A percentile compares a stretch with the other conserved stretches of the same genome.
Evolutionary conservation across 192 early-diverging fungal species (phyloP).

Genomic region (Rhizoclosmatium sp.): DNA sequence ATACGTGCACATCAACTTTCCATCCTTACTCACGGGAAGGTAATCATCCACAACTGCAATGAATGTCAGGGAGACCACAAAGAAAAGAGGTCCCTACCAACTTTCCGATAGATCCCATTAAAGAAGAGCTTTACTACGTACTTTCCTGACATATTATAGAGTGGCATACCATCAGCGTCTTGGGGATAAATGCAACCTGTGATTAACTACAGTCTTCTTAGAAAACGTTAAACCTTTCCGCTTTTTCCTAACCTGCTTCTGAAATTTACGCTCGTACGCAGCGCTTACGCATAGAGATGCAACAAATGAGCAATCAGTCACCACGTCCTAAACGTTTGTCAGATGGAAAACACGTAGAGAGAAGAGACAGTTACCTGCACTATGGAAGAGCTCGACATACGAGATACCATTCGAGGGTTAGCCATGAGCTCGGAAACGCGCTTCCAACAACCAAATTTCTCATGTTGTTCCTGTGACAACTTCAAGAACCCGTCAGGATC

Average conservation of each 20-base stretch:
- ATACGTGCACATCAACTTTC: conserved; percentile 87
- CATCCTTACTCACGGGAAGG: conserved; percentile 76
- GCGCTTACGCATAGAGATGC: conserved; percentile 88
- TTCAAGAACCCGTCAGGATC: conserved; percentile 82
- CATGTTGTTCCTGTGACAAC: conserved; percentile 78
- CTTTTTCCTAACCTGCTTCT: conserved; percentile 66
- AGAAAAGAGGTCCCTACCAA: conserved; percentile 50
- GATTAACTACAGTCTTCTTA: conserved; percentile 60
- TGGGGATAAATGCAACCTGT: conserved; percentile 90
- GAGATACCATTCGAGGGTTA: conserved; percentile 71
- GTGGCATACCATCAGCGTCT: conserved; percentile 70
- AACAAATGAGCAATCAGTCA: conserved; percentile 96
- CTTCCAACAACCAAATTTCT: conserved; percentile 81
- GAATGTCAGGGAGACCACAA: conserved; percentile 1
- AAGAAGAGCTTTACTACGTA: conserved; percentile 86
- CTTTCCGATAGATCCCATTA: conserved; percentile 86
- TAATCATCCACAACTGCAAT: conserved; percentile 84
- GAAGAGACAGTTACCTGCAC: conserved; percentile 45
- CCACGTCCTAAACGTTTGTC: conserved; percentile 77
- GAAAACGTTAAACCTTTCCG: too few species aligned
- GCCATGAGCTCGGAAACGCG: conserved; percentile 78
- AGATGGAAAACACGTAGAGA: conserved; percentile 38
- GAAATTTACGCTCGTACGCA: conserved; percentile 76
- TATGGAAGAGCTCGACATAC: conserved; percentile 59
- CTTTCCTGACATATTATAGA: conserved; percentile 87